phyloP scores from a whole-genome alignment of 2,329 filamentous ascomycete genomes.

The Trichoderma oligosporum region DNA sequence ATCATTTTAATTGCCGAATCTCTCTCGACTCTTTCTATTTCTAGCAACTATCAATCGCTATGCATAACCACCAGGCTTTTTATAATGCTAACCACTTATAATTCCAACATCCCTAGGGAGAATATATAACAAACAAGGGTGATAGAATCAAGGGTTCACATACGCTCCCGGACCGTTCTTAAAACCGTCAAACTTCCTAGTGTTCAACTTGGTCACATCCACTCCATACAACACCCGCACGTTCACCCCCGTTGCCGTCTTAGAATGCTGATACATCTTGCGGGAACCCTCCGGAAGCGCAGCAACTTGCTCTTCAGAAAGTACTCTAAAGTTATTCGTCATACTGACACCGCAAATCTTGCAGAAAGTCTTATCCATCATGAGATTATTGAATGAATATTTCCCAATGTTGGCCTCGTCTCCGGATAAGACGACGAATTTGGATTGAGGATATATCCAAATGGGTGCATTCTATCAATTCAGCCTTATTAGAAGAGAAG shows the following conservation, averaged over 20 bases:
- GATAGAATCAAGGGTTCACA: constrained; percentile 42
- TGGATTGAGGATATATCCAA: constrained; percentile 43
- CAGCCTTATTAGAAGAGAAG: too few relatives aligned
- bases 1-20: too few relatives aligned
- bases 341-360: constrained; percentile 46
- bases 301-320: constrained; percentile 37
- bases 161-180: constrained; percentile 32
- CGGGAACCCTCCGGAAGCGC: constrained; percentile 30
- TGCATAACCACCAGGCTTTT: too few relatives aligned
- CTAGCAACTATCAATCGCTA: too few relatives aligned
- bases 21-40: too few relatives aligned
- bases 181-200: constrained; percentile 28
- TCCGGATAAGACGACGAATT: constrained; percentile 41
- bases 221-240: constrained; percentile 38
- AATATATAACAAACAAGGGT: too few relatives aligned
- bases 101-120: too few relatives aligned
- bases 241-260: constrained; percentile 32
- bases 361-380: constrained; percentile 46
- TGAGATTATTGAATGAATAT: constrained; percentile 36
- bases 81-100: too few relatives aligned
- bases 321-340: constrained; percentile 29
- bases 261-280: constrained; percentile 21
- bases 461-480: constrained; percentile 39
- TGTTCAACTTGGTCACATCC: constrained; percentile 31
- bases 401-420: constrained; percentile 36